Evolutionary conservation across 306 rosid genomes (phyloP).

Genomic region (Malus domestica): DNA sequence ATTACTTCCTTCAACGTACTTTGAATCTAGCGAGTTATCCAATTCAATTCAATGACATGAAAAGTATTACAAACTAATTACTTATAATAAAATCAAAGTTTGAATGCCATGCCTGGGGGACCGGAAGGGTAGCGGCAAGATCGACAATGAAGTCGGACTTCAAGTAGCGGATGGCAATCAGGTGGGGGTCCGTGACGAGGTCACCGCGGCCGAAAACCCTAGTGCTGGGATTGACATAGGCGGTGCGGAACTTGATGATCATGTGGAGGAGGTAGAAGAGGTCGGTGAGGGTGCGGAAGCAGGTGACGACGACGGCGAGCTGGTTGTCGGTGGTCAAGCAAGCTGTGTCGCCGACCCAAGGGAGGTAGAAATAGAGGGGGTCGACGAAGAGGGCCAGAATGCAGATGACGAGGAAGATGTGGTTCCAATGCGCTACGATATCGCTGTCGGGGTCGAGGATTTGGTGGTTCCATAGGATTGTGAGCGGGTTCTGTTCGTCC

Average conservation of each 20-base stretch:
- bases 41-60: too few species aligned
- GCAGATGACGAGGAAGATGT: conserved; percentile 58
- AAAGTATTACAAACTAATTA: background rate
- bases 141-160: conserved; percentile 74
- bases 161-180: conserved; percentile 64
- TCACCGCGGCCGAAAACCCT: conserved; percentile 87
- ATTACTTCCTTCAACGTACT: too few species aligned
- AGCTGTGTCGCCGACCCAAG: conserved; percentile 60
- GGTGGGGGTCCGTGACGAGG: conserved; percentile 58
- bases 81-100: background rate
- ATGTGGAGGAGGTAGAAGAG: conserved; percentile 70
- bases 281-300: conserved; percentile 58
- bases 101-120: conserved; percentile 50
- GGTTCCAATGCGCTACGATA: conserved; percentile 67
- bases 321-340: conserved; percentile 40
- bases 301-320: conserved; percentile 40
- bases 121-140: conserved; percentile 75
- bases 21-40: too few species aligned
- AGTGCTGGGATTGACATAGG: conserved; percentile 74
- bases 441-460: conserved; percentile 85
- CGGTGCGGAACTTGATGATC: conserved; percentile 75
- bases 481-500: conserved; percentile 39
- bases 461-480: conserved; percentile 67
- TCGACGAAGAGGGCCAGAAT: conserved; percentile 69
- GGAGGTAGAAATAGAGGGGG: conserved; percentile 78